These are phyloP conservation scores for Penicillium verhagenii DNA, from an alignment of 495 filamentous ascomycete species.

Conservation along the genomic window DNA sequence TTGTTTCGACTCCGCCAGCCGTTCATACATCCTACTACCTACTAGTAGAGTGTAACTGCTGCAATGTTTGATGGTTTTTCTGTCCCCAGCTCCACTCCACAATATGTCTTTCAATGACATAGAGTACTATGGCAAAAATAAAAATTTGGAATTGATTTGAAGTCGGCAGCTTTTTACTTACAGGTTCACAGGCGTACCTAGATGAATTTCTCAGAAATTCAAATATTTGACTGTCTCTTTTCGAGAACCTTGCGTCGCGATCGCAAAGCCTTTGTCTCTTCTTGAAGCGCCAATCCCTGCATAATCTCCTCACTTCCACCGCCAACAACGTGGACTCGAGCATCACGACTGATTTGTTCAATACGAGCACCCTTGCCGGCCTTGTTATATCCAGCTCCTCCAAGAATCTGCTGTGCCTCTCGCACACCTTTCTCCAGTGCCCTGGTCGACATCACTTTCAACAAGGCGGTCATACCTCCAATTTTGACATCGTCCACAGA, in stretches of 20 bases:
- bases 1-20: too few species aligned
- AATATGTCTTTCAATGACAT: too few species aligned
- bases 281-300: conserved; percentile 49
- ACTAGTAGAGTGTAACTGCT: too few species aligned
- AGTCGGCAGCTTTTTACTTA: too few species aligned
- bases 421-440: conserved; percentile 56
- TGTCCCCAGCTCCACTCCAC: too few species aligned
- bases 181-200: too few species aligned
- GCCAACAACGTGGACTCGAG: conserved; percentile 56
- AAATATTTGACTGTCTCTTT: conserved; percentile 33
- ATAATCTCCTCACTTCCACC: conserved; percentile 60
- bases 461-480: conserved; percentile 46
- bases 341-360: conserved; percentile 58
- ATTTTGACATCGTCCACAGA: conserved; percentile 40
- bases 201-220: too few species aligned
- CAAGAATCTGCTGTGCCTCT: conserved; percentile 62
- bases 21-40: too few species aligned
- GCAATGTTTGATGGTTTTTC: too few species aligned
- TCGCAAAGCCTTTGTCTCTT: conserved; percentile 40
- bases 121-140: too few species aligned
- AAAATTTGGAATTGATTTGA: too few species aligned
- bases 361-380: conserved; percentile 50
- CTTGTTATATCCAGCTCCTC: conserved; percentile 56
- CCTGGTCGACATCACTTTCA: conserved; percentile 56
- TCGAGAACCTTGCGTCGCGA: conserved; percentile 34